Evolutionary conservation across 495 filamentous ascomycete genomes (phyloP).

Genomic region (Amorphotheca resinae): DNA sequence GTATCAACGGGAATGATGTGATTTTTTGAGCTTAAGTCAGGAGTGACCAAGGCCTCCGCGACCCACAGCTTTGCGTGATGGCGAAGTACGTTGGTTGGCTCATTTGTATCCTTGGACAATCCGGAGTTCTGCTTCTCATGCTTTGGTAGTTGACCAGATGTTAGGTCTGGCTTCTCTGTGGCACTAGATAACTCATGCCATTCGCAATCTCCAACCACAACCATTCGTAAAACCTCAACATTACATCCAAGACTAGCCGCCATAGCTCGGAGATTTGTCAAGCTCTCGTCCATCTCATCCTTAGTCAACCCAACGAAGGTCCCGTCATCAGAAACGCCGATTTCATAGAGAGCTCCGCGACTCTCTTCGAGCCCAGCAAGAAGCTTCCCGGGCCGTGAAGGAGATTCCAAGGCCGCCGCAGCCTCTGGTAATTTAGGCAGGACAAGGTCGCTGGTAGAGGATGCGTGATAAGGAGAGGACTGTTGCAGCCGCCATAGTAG

Average conservation of each 20-base stretch:
- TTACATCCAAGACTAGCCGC: slow-evolving; percentile 80
- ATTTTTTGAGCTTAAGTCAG: slow-evolving; percentile 32
- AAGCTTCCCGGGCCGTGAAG: slow-evolving; percentile 47
- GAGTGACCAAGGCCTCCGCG: slow-evolving; percentile 70
- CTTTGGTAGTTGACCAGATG: background rate
- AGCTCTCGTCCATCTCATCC: slow-evolving; percentile 85
- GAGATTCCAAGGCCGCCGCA: slow-evolving; percentile 36
- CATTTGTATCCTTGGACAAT: background rate
- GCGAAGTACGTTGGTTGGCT: background rate
- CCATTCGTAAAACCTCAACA: slow-evolving; percentile 71
- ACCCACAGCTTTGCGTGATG: slow-evolving; percentile 62
- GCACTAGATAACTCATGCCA: slow-evolving; percentile 35
- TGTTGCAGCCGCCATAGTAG: slow-evolving; percentile 91
- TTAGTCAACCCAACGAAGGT: slow-evolving; percentile 79
- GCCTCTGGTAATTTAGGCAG: slow-evolving; percentile 61
- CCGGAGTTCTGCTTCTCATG: background rate
- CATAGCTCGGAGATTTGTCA: slow-evolving; percentile 75
- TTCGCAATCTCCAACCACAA: slow-evolving; percentile 78
- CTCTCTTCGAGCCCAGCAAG: slow-evolving; percentile 83
- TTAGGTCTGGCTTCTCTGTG: background rate
- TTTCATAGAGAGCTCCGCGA: slow-evolving; percentile 87
- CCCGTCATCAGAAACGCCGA: slow-evolving; percentile 91
- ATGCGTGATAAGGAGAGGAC: slow-evolving; percentile 78
- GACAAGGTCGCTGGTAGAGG: slow-evolving; percentile 56
- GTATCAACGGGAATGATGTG: background rate